Evolutionary conservation across 2,329 filamentous ascomycete species (phyloP), one percentile per base, ranked within the genome.

Genomic region (Cercospora sp.): DNA sequence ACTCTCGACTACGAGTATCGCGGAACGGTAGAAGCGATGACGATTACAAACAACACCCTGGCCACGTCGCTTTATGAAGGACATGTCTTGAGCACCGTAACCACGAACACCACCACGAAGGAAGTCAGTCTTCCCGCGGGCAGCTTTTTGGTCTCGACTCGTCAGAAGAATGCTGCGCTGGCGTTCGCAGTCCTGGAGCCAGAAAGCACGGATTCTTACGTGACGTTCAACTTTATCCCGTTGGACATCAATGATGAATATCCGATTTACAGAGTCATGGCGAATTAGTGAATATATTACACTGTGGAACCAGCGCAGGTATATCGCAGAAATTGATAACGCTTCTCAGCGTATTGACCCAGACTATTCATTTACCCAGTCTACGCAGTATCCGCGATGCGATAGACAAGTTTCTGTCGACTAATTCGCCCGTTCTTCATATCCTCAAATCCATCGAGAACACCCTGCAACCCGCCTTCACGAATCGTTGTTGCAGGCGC

Each of bases 351-450:
- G 2, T 37, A 6, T 24, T 7, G 9, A 21, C 1, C 28, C 18
- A 37, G 9, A 21, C 6, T 32, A 16, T 16, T 5, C 3, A 16
- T 16, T 16, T n/a, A 13, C 24, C 49, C 49, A 63, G 10, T 10
- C 51, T 61, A 66, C n/a, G 66, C 59, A 6, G 71, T 69, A 13
- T 72, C 70, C 12, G 43, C 61, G 28, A 72, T 69, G 12, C 68
- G 71, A 53, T 84, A 85, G n/a, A 85, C 82, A 67, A 85, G 69
- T 76, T 85, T 85, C 71, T 79, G 74, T 5, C 80, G 81, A 68
- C 80, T 82, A 40, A 85, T 80, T 69, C 81, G 83, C 8, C 78
- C 79, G 24, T 81, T 72, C 74, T 77, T 81, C 72, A 85, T 68
- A 63, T 80, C 71, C 65, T 83, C 73, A 65, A 85, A 58, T 0